Conservation (phyloP, 441 rosid species). For the Geranium incanum region DNA sequence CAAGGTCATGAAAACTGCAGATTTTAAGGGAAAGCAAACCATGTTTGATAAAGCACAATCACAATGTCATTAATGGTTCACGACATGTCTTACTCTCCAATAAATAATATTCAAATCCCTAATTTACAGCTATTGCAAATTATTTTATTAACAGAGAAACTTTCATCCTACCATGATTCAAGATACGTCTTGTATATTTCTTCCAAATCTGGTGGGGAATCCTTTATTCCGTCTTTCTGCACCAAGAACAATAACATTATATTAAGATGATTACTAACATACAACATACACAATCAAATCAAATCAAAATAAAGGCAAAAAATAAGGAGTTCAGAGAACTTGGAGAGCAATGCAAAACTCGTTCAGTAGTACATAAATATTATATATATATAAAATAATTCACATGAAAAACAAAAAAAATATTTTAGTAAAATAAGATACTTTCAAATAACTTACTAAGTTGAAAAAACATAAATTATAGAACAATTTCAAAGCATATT, state of each 20-base stretch:
- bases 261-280: conserved; percentile 4
- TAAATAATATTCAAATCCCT: neutral
- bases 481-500: no score
- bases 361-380: no score
- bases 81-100: neutral
- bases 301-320: neutral
- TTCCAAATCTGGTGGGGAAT: conserved; percentile 44
- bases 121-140: neutral
- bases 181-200: conserved; percentile 46
- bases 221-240: conserved; percentile 43
- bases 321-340: no score
- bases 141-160: neutral
- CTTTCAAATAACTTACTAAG: no score
- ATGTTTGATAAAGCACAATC: neutral
- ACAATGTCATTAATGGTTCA: neutral
- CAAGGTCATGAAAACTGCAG: neutral
- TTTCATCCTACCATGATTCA: conserved; percentile 39
- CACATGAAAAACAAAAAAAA: no score
- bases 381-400: no score
- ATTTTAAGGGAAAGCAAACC: neutral
- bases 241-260: conserved; percentile 14
- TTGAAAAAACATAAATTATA: no score
- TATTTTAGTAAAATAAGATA: no score
- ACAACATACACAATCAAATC: neutral
- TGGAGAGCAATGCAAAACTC: no score